Evolutionary conservation across 2,329 filamentous ascomycete genomes (phyloP), one percentile per base, ranked within the genome.

Genomic region (Ophiosphaerella narmari): DNA sequence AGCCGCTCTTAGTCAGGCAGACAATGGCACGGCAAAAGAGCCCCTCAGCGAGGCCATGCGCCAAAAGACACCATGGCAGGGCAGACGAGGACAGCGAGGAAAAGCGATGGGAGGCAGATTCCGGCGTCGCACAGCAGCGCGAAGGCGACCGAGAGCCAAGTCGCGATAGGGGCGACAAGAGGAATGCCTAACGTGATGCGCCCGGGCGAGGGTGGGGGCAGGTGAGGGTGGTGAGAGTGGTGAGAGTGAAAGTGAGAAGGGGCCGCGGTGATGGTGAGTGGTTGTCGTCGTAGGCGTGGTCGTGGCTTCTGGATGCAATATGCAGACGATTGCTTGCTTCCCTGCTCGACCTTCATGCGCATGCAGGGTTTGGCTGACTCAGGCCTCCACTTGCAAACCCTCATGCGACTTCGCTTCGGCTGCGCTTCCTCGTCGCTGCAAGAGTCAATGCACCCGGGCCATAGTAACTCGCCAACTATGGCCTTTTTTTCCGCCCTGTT

Each of bases 41-140:
- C 68, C 69, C 68, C 67, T 68, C 66, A 69, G 63, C 63, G 69
- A 71, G 69, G 70, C 67, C 58, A 59, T 53, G 57, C 40, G 46
- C 59, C 49, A 51, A 51, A 53, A 58, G 54, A 44, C 57, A 64
- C 63, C 67, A 73, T 71, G 48, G 32, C 53, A 36, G 14, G 32
- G 45, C 44, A 46, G 38, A 14, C 12, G 43, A 34, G 39, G 37
- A 18, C 39, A 48, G 33, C 26, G 32, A 23, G 45, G 29, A 52
- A 46, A 54, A 39, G 48, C 48, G 26, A 9, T 52, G 55, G 23
- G 39, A 40, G 53, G 18, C 18, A 46, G 57, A 46, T 65, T 63
- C 59, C 54, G 59, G 52, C 40, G 65, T 66, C 29, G 53, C 55
- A 66, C 66, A 44, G 39, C 36, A 33, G 51, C 55, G 62, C 62